Evolutionary conservation across 2,329 filamentous ascomycete species (phyloP).

Genomic region (Colletotrichum sp.): DNA sequence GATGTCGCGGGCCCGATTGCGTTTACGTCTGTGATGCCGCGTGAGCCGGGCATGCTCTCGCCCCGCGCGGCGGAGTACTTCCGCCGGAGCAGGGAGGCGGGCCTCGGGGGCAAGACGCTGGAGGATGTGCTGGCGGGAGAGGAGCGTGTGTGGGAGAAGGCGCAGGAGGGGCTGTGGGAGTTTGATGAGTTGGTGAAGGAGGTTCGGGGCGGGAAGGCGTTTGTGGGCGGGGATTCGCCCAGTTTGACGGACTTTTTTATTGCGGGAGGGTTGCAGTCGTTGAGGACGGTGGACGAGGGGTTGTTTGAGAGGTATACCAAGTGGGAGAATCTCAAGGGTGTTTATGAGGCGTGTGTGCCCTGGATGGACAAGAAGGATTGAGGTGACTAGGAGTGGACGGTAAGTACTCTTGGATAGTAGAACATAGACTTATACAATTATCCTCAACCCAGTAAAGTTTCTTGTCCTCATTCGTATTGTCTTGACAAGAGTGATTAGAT

Average conservation of each 20-base stretch:
- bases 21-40: not conserved
- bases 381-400: not conserved
- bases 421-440: rapidly evolving
- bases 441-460: not conserved
- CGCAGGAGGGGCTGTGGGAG: not conserved
- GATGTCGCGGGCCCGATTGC: not conserved
- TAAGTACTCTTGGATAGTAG: not conserved
- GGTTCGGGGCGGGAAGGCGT: not conserved
- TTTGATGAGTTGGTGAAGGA: not conserved
- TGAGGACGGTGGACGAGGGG: not conserved
- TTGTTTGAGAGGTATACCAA: not conserved
- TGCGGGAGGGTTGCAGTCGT: not conserved
- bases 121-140: not conserved
- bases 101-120: not conserved
- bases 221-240: not conserved
- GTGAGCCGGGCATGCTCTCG: not conserved
- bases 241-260: not conserved
- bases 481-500: not conserved
- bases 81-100: not conserved
- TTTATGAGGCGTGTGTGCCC: not conserved
- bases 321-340: not conserved
- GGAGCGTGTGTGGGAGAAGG: not conserved
- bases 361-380: not conserved
- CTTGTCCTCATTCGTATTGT: not conserved
- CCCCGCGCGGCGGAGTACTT: not conserved